Conservation (phyloP, 2,329 filamentous ascomycete species). For the Purpureocillium takamizusanense region DNA sequence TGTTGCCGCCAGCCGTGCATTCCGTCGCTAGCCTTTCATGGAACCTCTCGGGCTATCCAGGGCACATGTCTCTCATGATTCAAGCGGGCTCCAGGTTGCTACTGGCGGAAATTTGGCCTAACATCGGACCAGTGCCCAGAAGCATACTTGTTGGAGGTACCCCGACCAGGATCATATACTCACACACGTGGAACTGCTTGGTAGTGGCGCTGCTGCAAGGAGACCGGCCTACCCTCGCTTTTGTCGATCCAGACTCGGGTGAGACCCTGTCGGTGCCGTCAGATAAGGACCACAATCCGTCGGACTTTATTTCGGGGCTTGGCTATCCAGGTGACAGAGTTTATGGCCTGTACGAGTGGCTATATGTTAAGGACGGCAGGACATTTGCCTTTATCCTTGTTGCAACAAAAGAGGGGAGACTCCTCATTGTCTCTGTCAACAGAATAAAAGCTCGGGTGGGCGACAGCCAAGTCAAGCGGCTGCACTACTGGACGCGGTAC, state of each 20-base stretch:
- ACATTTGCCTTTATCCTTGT: constrained; percentile 56
- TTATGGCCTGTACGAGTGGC: constrained; percentile 55
- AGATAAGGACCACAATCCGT: constrained; percentile 29
- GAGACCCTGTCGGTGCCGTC: constrained; percentile 37
- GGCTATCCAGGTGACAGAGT: constrained; percentile 50
- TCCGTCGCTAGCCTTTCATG: constrained; percentile 33
- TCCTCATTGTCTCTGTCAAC: constrained; percentile 47
- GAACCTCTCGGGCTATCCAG: constrained; percentile 26
- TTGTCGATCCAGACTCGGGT: constrained; percentile 48
- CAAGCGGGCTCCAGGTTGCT: constrained; percentile 41
- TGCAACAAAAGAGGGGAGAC: constrained; percentile 41
- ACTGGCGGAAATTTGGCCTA: constrained; percentile 40
- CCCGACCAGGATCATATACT: constrained; percentile 46
- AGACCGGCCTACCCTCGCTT: constrained; percentile 39
- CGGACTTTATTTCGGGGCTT: constrained; percentile 45
- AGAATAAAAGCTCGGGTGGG: constrained; percentile 7
- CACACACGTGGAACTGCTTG: constrained; percentile 39
- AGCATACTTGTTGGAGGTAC: constrained; percentile 37
- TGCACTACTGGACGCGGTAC: constrained; percentile 46
- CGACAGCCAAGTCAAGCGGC: constrained; percentile 8
- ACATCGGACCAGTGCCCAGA: constrained; percentile 38
- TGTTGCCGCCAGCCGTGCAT: constrained; percentile 37
- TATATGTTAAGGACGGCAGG: constrained; percentile 44
- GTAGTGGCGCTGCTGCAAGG: constrained; percentile 40
- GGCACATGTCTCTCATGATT: constrained; percentile 37